These are phyloP conservation scores for Penicillium hesseltinei DNA, from an alignment of 2,329 filamentous ascomycete genomes.

Conservation along the genomic window DNA sequence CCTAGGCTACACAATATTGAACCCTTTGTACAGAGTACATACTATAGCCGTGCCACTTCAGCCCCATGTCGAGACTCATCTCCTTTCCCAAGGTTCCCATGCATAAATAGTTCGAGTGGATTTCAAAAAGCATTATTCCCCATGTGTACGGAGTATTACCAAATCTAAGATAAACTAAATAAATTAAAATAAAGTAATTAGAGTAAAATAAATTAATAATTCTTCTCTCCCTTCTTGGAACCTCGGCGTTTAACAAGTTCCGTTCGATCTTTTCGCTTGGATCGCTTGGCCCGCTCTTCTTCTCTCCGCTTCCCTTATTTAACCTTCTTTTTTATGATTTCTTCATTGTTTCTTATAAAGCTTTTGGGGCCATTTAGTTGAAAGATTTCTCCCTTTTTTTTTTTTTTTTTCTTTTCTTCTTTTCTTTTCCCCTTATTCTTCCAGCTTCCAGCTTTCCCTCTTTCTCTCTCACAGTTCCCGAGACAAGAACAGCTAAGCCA, in stretches of 20 bases:
- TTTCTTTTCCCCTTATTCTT: background rate
- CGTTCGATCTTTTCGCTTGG: constrained; percentile 21
- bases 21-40: background rate
- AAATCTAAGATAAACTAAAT: background rate
- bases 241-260: constrained; percentile 28
- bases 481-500: constrained; percentile 9
- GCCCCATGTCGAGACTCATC: constrained; percentile 1
- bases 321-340: constrained; percentile 29
- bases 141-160: constrained; percentile 12
- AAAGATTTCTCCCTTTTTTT: constrained; percentile 5
- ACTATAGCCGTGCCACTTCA: constrained; percentile 2
- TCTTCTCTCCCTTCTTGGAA: constrained; percentile 18
- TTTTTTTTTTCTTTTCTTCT: constrained; percentile 9
- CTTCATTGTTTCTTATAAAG: constrained; percentile 17
- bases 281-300: constrained; percentile 16
- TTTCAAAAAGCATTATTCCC: constrained; percentile 14
- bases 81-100: constrained; percentile 21
- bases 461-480: constrained; percentile 1
- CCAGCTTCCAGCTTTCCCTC: background rate
- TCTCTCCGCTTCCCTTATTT: constrained; percentile 26
- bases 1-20: constrained; percentile 7
- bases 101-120: constrained; percentile 14
- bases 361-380: constrained; percentile 7
- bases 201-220: background rate
- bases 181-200: background rate